A percentile compares a stretch with the other conserved stretches of the same genome.
Conservation (phyloP, 1,284 basidiomycete species). For the Amylostereum areolatum region DNA sequence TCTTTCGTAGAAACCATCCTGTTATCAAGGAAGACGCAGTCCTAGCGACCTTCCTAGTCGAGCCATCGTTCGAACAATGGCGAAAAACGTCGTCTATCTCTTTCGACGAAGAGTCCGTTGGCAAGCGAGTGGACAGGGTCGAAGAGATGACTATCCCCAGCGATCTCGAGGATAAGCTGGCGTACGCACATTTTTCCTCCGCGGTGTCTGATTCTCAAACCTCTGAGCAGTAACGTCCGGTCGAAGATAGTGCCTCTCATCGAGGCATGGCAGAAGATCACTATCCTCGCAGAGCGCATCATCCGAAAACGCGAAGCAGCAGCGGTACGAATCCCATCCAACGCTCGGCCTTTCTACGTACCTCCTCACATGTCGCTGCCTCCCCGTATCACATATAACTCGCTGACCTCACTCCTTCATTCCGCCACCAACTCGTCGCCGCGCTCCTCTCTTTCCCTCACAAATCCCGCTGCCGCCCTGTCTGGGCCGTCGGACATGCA, state of each 20-base stretch:
- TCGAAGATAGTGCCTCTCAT: conserved; percentile 69
- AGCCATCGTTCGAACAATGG: conserved; percentile 82
- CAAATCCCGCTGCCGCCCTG: conserved; percentile 8
- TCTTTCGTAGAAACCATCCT: conserved; percentile 71
- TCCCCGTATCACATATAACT: conserved; percentile 26
- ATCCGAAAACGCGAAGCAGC: conserved; percentile 83
- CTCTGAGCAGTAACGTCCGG: conserved; percentile 52
- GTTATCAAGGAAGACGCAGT: conserved; percentile 83
- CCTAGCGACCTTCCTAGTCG: conserved; percentile 75
- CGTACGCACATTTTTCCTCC: conserved; percentile 36
- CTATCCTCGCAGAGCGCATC: conserved; percentile 77
- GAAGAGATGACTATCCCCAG: conserved; percentile 91
- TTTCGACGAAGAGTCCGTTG: conserved; percentile 81
- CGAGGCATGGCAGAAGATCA: conserved; percentile 88
- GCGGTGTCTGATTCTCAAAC: neutral
- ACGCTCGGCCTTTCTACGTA: conserved; percentile 53
- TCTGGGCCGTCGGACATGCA: conserved; percentile 34
- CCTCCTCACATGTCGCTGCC: conserved; percentile 62
- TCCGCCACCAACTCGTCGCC: conserved; percentile 18
- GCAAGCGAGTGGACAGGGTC: conserved; percentile 73
- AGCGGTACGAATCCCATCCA: conserved; percentile 73
- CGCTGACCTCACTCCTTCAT: conserved; percentile 21
- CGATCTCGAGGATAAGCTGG: conserved; percentile 85
- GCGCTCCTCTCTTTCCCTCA: conserved; percentile 14
- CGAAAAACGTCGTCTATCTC: conserved; percentile 67